phyloP scores from a whole-genome alignment of 106 monocot genomes.

The Allium sativum region DNA sequence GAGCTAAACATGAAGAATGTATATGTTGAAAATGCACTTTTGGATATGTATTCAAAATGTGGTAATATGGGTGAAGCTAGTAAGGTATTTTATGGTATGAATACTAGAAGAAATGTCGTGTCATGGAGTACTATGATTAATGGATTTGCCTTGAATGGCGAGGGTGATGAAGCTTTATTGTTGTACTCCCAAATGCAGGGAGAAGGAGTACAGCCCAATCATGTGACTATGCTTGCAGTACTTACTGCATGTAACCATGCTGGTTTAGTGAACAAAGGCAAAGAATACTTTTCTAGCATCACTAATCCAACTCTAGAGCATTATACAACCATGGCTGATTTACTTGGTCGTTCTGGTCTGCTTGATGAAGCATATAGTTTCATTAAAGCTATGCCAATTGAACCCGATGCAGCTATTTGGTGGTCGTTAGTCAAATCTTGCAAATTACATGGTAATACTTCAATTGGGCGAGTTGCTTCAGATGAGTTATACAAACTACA shows the following conservation, averaged over 20 bases:
- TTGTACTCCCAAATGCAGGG: slow-evolving; percentile 18
- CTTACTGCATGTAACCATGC: slow-evolving; percentile 33
- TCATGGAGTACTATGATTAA: slow-evolving; percentile 40
- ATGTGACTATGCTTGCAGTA: slow-evolving; percentile 19
- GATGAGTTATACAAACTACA: slow-evolving; percentile 10
- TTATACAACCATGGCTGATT: slow-evolving; percentile 27
- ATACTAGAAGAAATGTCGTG: slow-evolving; percentile 13
- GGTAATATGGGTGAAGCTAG: slow-evolving; percentile 21
- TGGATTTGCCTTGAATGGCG: slow-evolving; percentile 26
- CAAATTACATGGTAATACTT: slow-evolving; percentile 11
- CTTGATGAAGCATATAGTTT: slow-evolving; percentile 24
- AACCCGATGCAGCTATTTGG: slow-evolving; percentile 22
- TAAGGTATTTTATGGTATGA: slow-evolving; percentile 18
- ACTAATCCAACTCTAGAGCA: slow-evolving; percentile 33
- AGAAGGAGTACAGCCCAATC: slow-evolving; percentile 11
- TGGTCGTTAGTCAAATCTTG: slow-evolving; percentile 32
- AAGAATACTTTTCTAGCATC: slow-evolving; percentile 28
- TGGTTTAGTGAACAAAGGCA: slow-evolving; percentile 22
- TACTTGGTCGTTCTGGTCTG: slow-evolving; percentile 26
- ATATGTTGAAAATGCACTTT: slow-evolving; percentile 49
- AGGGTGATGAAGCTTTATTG: slow-evolving; percentile 17
- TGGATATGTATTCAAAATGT: slow-evolving; percentile 32
- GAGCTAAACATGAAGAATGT: slow-evolving; percentile 23
- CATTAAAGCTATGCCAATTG: slow-evolving; percentile 18
- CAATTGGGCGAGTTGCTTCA: slow-evolving; percentile 22